These are phyloP conservation scores for Pythium chondricola DNA, from an alignment of 352 stramenopile genomes.

Conservation along the genomic window DNA sequence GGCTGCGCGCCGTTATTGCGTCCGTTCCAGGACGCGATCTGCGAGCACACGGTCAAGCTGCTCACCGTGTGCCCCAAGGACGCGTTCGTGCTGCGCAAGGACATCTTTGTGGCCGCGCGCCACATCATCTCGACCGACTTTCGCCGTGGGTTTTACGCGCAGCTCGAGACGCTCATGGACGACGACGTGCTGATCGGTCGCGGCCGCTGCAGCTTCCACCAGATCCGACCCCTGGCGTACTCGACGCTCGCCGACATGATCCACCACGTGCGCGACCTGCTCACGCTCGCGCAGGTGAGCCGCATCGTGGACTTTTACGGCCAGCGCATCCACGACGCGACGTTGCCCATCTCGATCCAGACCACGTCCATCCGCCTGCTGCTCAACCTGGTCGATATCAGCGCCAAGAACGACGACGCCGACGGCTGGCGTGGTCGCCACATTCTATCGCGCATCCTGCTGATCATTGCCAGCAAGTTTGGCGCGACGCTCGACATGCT, in stretches of 20 bases:
- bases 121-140: constrained; percentile 98
- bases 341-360: constrained; percentile 94
- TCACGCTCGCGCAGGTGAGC: constrained; percentile 94
- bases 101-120: constrained; percentile 94
- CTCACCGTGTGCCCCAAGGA: constrained; percentile 93
- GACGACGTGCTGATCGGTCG: constrained; percentile 93
- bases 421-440: constrained; percentile 86
- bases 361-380: constrained; percentile 94
- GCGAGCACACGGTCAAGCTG: constrained; percentile 92
- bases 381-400: constrained; percentile 96
- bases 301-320: constrained; percentile 93
- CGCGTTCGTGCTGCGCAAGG: constrained; percentile 92
- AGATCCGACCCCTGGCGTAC: constrained; percentile 94
- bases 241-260: constrained; percentile 97
- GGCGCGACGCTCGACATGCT: constrained; percentile 78
- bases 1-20: constrained; percentile 91
- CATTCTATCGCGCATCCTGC: constrained; percentile 87
- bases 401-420: constrained; percentile 92
- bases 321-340: constrained; percentile 90
- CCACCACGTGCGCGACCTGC: constrained; percentile 93
- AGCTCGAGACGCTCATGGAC: constrained; percentile 94
- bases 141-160: constrained; percentile 92
- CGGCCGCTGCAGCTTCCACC: constrained; percentile 73
- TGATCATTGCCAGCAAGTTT: constrained; percentile 95
- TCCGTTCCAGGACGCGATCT: constrained; percentile 93